Evolutionary conservation across 202 grass and related monocot species (phyloP).

Genomic region (Carex arenaria): DNA sequence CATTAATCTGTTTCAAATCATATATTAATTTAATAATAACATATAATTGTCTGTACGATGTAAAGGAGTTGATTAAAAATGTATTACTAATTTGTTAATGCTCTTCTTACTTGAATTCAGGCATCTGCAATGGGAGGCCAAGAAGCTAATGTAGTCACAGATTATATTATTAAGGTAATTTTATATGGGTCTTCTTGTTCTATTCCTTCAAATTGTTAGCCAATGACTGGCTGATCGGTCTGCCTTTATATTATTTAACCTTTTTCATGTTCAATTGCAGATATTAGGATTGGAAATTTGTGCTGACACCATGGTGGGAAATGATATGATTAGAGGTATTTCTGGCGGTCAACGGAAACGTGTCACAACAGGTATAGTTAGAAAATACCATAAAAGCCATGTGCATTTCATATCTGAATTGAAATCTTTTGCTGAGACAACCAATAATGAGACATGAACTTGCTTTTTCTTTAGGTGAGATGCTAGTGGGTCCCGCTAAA

Average conservation of each 20-base stretch:
- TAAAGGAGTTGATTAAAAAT: not conserved
- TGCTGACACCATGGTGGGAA: conserved; percentile 80
- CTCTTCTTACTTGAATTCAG: conserved; percentile 31
- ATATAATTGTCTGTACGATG: not conserved
- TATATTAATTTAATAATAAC: conserved; percentile 12
- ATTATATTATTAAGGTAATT: conserved; percentile 82
- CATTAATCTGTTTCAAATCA: conserved; percentile 2
- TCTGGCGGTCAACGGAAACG: conserved; percentile 82
- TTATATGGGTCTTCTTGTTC: not conserved
- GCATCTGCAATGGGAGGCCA: conserved; percentile 57
- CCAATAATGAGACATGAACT: not conserved
- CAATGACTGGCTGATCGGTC: not conserved
- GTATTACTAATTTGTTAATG: not conserved
- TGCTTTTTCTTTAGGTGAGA: conserved; percentile 42
- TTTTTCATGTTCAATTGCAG: conserved; percentile 26
- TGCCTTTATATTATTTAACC: conserved; percentile 10
- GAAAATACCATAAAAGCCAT: not conserved
- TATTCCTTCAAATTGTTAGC: conserved; percentile 13
- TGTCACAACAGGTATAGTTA: conserved; percentile 67
- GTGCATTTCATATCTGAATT: not conserved
- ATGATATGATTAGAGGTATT: conserved; percentile 82
- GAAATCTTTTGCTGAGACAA: not conserved
- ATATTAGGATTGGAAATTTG: conserved; percentile 85
- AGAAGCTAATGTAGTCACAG: conserved; percentile 61
- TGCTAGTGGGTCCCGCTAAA: conserved; percentile 66